These are phyloP conservation scores for Talaromyces sp. DNA, from an alignment of 2,329 filamentous ascomycete species.

Conservation along the genomic window DNA sequence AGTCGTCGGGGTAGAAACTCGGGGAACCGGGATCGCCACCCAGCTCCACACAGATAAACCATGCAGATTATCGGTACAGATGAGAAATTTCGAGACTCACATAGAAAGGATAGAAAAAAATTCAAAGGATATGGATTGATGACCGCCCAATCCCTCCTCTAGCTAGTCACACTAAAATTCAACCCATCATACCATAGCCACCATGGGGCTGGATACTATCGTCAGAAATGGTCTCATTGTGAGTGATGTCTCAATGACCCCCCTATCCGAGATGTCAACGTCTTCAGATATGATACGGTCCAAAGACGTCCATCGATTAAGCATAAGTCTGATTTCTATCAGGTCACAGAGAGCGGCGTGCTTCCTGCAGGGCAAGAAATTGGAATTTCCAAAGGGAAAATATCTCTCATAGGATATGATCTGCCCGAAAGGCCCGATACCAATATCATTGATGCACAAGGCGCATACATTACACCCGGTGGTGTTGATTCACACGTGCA, in stretches of 20 bases:
- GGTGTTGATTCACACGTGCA: slow-evolving; percentile 51
- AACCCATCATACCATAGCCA: background rate
- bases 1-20: background rate
- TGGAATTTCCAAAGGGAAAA: slow-evolving; percentile 18
- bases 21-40: background rate
- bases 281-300: no score
- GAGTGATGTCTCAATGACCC: background rate
- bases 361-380: slow-evolving; percentile 20
- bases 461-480: slow-evolving; percentile 48
- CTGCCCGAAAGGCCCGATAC: slow-evolving; percentile 13
- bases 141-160: background rate
- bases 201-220: background rate
- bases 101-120: background rate
- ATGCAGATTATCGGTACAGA: background rate
- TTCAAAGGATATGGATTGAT: background rate
- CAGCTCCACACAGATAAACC: background rate
- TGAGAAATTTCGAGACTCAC: background rate
- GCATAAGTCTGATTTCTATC: slow-evolving; percentile 5
- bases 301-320: background rate
- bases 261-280: background rate
- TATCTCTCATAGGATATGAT: slow-evolving; percentile 18
- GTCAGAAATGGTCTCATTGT: background rate
- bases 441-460: slow-evolving; percentile 39
- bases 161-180: background rate
- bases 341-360: slow-evolving; percentile 20